Evolutionary conservation across 2,329 filamentous ascomycete genomes (phyloP).

Genomic region (Fusarium sp.): DNA sequence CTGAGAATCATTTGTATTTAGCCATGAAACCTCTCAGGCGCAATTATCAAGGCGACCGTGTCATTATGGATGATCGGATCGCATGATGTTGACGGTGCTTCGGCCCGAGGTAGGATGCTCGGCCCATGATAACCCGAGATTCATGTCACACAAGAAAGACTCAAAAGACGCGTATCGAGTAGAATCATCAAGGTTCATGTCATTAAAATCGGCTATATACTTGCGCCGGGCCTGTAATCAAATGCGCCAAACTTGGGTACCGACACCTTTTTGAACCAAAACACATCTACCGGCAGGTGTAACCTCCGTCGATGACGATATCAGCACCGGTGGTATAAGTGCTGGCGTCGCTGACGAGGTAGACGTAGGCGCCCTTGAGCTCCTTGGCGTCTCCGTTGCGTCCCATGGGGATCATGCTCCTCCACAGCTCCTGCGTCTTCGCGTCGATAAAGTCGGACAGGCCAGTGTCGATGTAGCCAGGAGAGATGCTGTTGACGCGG

Average conservation of each 20-base stretch:
- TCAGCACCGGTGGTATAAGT: constrained; percentile 80
- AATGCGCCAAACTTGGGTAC: constrained; percentile 14
- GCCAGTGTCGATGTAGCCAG: constrained; percentile 76
- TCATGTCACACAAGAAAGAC: neutral
- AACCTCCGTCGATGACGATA: constrained; percentile 79
- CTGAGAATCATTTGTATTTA: neutral
- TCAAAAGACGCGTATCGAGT: neutral
- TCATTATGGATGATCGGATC: neutral
- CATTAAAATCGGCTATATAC: constrained; percentile 18
- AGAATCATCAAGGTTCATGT: constrained; percentile 1
- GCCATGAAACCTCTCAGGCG: neutral
- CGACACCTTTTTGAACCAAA: constrained; percentile 15
- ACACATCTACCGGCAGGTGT: constrained; percentile 59
- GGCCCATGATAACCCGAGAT: neutral
- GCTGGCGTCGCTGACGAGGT: constrained; percentile 79
- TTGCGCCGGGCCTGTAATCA: constrained; percentile 10
- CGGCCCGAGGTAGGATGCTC: neutral
- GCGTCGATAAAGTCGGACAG: constrained; percentile 74
- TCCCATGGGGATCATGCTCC: constrained; percentile 79
- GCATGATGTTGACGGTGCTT: neutral
- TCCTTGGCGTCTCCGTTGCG: constrained; percentile 76
- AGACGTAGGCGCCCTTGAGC: constrained; percentile 83
- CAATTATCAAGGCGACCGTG: neutral
- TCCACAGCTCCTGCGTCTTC: constrained; percentile 79
- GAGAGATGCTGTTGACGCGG: constrained; percentile 73